phyloP scores from a whole-genome alignment of 768 basidiomycete genomes.

The Lentinula sp. region DNA sequence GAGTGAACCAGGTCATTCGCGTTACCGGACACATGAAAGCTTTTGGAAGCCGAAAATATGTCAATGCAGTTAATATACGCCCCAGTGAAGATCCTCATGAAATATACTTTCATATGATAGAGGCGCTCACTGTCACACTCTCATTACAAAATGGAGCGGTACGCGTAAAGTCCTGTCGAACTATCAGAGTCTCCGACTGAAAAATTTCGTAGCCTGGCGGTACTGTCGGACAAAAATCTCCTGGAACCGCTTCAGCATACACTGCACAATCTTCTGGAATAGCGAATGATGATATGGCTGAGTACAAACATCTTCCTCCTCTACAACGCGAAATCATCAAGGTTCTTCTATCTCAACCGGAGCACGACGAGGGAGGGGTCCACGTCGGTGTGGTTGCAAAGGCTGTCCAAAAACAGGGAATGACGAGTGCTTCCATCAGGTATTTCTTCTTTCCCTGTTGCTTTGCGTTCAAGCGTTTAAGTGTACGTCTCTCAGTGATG shows the following conservation, averaged over 20 bases:
- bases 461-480: not conserved
- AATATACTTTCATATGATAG: conserved; percentile 74
- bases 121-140: conserved; percentile 65
- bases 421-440: conserved; percentile 56
- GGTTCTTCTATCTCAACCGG: conserved; percentile 48
- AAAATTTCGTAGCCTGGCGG: not conserved
- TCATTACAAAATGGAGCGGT: conserved; percentile 64
- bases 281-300: conserved; percentile 24
- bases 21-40: conserved; percentile 78
- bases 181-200: not conserved
- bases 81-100: conserved; percentile 67
- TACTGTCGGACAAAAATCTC: not conserved
- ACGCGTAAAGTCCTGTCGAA: conserved; percentile 17
- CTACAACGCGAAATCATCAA: conserved; percentile 60
- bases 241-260: conserved; percentile 31
- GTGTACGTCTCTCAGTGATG: conserved; percentile 38
- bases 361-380: conserved; percentile 53
- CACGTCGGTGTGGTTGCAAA: conserved; percentile 70
- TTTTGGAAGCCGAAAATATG: conserved; percentile 75
- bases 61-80: conserved; percentile 74
- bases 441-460: conserved; percentile 19
- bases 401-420: conserved; percentile 39
- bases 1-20: conserved; percentile 73
- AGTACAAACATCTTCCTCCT: conserved; percentile 50
- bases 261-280: conserved; percentile 23